Percentiles rank a stretch among this genome's conserved stretches.
phyloP scores from a whole-genome alignment of 2,329 filamentous ascomycete genomes.

The Coniella vitis region DNA sequence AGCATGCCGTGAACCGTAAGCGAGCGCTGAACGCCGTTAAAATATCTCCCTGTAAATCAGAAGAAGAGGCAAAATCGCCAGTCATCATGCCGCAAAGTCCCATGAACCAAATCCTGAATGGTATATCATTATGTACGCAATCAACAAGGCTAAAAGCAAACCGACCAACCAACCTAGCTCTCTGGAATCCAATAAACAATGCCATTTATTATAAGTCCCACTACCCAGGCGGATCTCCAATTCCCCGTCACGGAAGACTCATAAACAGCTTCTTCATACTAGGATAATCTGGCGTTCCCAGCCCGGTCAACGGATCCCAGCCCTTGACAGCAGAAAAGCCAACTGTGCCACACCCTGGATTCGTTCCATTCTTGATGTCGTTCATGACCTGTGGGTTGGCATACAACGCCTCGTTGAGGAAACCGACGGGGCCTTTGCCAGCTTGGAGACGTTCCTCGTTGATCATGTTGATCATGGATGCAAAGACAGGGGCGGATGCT shows the following conservation, averaged over 20 bases:
- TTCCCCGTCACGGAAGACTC: conserved; percentile 2
- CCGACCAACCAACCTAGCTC: too few relatives aligned
- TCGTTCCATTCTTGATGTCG: background rate
- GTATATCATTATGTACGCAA: too few relatives aligned
- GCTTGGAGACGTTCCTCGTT: conserved; percentile 30
- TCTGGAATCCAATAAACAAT: too few relatives aligned
- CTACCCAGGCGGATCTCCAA: too few relatives aligned
- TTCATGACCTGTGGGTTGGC: conserved; percentile 15
- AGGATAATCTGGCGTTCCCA: background rate
- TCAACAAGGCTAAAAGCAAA: too few relatives aligned
- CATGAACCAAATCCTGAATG: too few relatives aligned
- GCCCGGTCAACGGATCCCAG: conserved; percentile 7
- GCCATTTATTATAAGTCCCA: too few relatives aligned
- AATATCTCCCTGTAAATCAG: too few relatives aligned
- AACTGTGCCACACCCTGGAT: conserved; percentile 4
- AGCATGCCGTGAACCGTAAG: too few relatives aligned
- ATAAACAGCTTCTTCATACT: conserved; percentile 2
- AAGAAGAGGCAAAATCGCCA: too few relatives aligned
- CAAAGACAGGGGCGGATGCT: conserved; percentile 29
- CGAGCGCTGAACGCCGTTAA: too few relatives aligned
- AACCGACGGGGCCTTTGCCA: conserved; percentile 30
- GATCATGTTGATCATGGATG: conserved; percentile 28
- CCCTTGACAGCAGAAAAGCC: conserved; percentile 4
- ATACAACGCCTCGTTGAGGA: conserved; percentile 30
- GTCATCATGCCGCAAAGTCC: too few relatives aligned